Conservation (phyloP, 768 basidiomycete genomes). For the Omphalotus guepiniiformis region DNA sequence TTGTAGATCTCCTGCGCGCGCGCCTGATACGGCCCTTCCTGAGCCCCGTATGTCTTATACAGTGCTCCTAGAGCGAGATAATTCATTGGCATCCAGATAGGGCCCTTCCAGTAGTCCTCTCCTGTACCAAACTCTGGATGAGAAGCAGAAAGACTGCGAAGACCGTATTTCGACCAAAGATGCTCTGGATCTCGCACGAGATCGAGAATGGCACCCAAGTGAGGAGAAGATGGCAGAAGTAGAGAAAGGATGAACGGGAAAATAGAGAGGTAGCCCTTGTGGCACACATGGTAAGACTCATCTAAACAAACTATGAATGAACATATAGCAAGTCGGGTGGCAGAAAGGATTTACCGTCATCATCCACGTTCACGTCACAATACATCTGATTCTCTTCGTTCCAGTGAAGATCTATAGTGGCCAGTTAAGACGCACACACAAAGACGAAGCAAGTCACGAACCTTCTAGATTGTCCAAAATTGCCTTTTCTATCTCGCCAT, state of each 20-base stretch:
- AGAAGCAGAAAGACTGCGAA: constrained; percentile 82
- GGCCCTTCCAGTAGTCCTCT: constrained; percentile 97
- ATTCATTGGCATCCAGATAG: constrained; percentile 98
- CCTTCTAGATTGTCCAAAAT: constrained; percentile 85
- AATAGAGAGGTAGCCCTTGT: constrained; percentile 89
- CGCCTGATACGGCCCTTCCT: constrained; percentile 77
- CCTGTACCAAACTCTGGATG: constrained; percentile 89
- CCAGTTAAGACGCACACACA: background rate
- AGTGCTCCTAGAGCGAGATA: constrained; percentile 81
- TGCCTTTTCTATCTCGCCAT: constrained; percentile 70
- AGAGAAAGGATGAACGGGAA: constrained; percentile 90
- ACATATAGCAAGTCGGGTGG: no score
- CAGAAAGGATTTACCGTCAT: constrained; percentile 55
- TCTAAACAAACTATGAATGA: constrained; percentile 43
- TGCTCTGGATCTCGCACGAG: constrained; percentile 75
- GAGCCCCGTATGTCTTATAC: constrained; percentile 75
- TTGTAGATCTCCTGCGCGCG: constrained; percentile 76
- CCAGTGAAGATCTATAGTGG: constrained; percentile 81
- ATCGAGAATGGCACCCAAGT: constrained; percentile 77
- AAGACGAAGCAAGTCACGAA: constrained; percentile 23
- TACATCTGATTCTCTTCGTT: constrained; percentile 87
- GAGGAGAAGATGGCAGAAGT: constrained; percentile 71
- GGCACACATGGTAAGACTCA: constrained; percentile 87
- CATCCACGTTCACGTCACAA: constrained; percentile 82
- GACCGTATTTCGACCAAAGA: constrained; percentile 88